Percentiles rank a stretch among this genome's conserved stretches.
Evolutionary conservation across 805 yeast species (phyloP).

Genomic region (Starmerella powellii): DNA sequence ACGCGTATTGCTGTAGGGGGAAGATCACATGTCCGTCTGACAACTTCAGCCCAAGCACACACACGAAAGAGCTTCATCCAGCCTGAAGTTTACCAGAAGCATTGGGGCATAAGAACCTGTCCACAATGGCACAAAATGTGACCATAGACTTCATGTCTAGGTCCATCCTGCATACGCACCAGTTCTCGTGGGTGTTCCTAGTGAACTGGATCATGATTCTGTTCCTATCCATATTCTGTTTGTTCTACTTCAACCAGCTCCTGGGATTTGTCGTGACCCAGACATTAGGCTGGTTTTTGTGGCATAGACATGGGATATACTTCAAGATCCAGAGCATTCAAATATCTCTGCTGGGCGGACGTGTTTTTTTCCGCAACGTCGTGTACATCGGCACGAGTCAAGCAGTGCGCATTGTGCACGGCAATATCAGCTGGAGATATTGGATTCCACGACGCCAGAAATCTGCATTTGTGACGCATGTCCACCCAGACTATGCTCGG

Average conservation of each 20-base stretch:
- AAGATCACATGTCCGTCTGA: no score
- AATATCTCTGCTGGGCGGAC: slow-evolving; percentile 70
- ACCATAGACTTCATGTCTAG: slow-evolving; percentile 18
- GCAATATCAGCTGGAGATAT: slow-evolving; percentile 79
- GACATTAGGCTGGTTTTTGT: slow-evolving; percentile 41
- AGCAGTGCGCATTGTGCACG: slow-evolving; percentile 56
- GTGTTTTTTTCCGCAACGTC: slow-evolving; percentile 64
- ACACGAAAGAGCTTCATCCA: no score
- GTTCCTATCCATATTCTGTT: slow-evolving; percentile 45
- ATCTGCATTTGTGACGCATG: background rate
- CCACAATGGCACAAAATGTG: slow-evolving; percentile 12
- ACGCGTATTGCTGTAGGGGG: no score
- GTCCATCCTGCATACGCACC: slow-evolving; percentile 25
- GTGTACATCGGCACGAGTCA: slow-evolving; percentile 62
- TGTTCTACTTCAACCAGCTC: slow-evolving; percentile 67
- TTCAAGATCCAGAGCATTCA: slow-evolving; percentile 62
- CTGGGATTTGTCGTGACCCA: slow-evolving; percentile 49
- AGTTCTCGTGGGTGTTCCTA: slow-evolving; percentile 59
- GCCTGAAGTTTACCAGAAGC: background rate
- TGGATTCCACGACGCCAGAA: slow-evolving; percentile 48
- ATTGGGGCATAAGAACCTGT: background rate
- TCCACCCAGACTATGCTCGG: background rate
- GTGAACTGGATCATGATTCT: slow-evolving; percentile 70
- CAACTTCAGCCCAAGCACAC: no score
- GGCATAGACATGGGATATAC: slow-evolving; percentile 50